Evolutionary conservation across 176 grass and related monocot species (phyloP), one percentile per base, ranked within the genome.

Genomic region (Eragrostis curvula): DNA sequence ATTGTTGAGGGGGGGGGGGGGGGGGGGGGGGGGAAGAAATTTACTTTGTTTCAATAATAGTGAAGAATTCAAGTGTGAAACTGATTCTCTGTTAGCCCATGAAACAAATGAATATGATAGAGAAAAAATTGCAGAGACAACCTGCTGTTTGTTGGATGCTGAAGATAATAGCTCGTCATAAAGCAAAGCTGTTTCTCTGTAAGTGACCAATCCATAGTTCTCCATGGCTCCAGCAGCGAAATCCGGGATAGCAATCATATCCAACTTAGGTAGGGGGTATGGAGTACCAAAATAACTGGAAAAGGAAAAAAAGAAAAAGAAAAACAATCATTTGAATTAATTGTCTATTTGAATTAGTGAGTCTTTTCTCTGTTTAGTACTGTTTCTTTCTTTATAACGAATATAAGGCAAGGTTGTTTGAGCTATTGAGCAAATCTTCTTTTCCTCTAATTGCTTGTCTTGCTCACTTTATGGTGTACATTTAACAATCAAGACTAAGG

Each of bases 181-280:
- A 79, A 98, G 86, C 75, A 98, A 91, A 80, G 84, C 86, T 77
- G 73, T 81, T 27, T 98, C 96, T 3, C 92, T 74, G 77, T 93
- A 98, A 82, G 96, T 98, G 46, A 98, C 88, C 75, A 98, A 88
- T 44, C 96, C 96, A 82, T 91, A 98, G 87, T 98, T 98, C 74
- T 98, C 96, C 92, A 98, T 98, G 43, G 96, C 96, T 40, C 96
- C 90, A 89, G 90, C 48, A 79, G 96, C 79, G 86, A 98, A 98
- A 88, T 98, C 96, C 91, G 92, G 92, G 64, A 98, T 93, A 61
- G 90, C 96, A 72, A 93, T 78, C 96, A 98, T 98, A 81, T 98
- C 96, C 84, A 98, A 52, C 83, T 98, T 98, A 47, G 96, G 96
- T 80, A 98, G 85, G 2, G 96, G 92, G 74, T 98, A 98, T 68